These are phyloP conservation scores for Neonectria hederae DNA, from an alignment of 2,329 filamentous ascomycete species.

Conservation along the genomic window DNA sequence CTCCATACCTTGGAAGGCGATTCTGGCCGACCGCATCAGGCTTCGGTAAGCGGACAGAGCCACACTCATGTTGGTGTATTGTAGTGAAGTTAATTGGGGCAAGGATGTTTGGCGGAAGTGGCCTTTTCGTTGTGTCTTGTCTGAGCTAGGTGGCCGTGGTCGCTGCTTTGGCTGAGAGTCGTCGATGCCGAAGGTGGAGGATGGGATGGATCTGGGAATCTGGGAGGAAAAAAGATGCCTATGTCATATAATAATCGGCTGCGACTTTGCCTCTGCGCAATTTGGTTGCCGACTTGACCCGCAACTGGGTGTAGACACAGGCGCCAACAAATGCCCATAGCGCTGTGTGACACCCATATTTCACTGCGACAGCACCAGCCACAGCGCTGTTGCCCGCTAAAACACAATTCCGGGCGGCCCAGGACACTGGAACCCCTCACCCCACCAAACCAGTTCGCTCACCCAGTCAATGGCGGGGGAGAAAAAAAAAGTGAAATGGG, in stretches of 20 bases:
- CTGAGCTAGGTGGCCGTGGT: neutral
- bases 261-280: neutral
- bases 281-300: neutral
- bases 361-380: conserved; percentile 23
- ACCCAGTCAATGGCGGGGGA: conserved; percentile 32
- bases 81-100: neutral
- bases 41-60: conserved; percentile 82
- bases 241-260: neutral
- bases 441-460: conserved; percentile 33
- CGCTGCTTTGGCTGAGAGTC: neutral
- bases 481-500: conserved; percentile 29
- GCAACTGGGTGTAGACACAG: neutral
- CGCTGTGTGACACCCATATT: neutral
- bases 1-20: conserved; percentile 81
- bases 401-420: neutral
- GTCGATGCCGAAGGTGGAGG: neutral
- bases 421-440: conserved; percentile 22
- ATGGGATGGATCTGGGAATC: neutral
- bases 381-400: conserved; percentile 4
- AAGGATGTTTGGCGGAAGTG: neutral
- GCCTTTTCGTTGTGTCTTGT: neutral
- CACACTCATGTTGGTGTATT: conserved; percentile 54
- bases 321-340: neutral
- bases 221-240: conserved; percentile 10
- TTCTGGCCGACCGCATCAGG: conserved; percentile 79